Base-by-base conservation (phyloP, 176 grass and related monocot species). In the Typha latifolia region DNA sequence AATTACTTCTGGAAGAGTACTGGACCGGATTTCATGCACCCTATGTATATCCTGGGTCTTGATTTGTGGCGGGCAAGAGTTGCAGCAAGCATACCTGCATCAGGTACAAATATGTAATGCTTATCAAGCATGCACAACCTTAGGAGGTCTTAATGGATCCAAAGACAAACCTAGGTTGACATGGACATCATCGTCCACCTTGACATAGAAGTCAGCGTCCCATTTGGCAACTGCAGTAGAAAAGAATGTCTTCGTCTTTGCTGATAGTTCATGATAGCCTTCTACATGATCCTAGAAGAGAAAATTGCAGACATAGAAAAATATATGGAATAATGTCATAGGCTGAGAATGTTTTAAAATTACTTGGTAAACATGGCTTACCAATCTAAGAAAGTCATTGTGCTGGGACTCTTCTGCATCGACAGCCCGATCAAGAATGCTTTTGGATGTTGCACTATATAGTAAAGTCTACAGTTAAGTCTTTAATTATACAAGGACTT, bases 121-220 rank as follows among this genome's bases (percentile, higher is more conserved):
- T 10, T 43, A 43, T 10, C 37, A 43, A 43, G 37, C 37, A 43
- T 43, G 37, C 37, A 43, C 37, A 9, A 10, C 9, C 37, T 43
- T 43, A 10, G 37, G 37, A 61, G 8, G 21, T 61, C 19, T 24
- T 43, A 43, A 43, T 43, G 9, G 37, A 43, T 14, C 37, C 37
- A 43, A 43, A 43, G 37, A 43, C 37, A 43, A 43, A 96, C 92
- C 92, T 89, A 96, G 82, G 67, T 96, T 96, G 16, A 96, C 88
- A 84, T 96, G 92, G 79, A 96, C 83, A 79, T 96, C 92, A 70
- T 96, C 92, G 66, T 96, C 92, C 23, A 96, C 92, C 82, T 96
- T 96, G 66, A 96, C 92, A 0, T 82, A 96, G 71, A 96, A 96
- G 70, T 96, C 82, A 69, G 92, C 92, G 80, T 96, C 92, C 92